These are phyloP conservation scores for Arachnopeziza araneosa DNA, from an alignment of 2,329 filamentous ascomycete species.

Conservation along the genomic window DNA sequence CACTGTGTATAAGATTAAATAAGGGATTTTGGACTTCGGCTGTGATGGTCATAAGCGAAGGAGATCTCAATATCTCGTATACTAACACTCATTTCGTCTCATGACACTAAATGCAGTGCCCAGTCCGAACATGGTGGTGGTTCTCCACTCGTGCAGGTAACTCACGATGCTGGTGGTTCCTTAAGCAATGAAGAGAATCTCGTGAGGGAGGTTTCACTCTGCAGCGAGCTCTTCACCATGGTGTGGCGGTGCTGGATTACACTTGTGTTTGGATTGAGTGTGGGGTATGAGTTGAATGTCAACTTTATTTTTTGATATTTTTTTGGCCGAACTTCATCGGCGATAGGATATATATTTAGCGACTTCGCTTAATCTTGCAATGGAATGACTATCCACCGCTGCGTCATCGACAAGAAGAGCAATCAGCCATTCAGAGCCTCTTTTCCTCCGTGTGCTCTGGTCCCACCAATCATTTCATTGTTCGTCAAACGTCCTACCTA, in stretches of 20 bases:
- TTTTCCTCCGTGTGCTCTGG: too few relatives aligned
- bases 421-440: too few relatives aligned
- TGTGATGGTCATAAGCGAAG: slow-evolving; percentile 58
- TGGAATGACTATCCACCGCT: too few relatives aligned
- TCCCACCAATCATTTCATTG: background rate
- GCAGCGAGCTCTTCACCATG: slow-evolving; percentile 67
- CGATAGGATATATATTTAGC: background rate
- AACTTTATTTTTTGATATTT: slow-evolving; percentile 23
- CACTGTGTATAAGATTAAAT: background rate
- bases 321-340: slow-evolving; percentile 13
- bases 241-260: slow-evolving; percentile 64
- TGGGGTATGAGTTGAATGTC: slow-evolving; percentile 25
- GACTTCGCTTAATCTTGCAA: background rate
- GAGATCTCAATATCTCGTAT: slow-evolving; percentile 52
- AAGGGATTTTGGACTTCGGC: slow-evolving; percentile 31
- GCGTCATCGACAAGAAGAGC: too few relatives aligned
- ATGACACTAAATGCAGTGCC: slow-evolving; percentile 45
- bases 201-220: slow-evolving; percentile 70
- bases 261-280: slow-evolving; percentile 55
- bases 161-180: slow-evolving; percentile 57
- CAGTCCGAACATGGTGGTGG: slow-evolving; percentile 65
- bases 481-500: background rate
- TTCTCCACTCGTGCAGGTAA: slow-evolving; percentile 60
- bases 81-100: slow-evolving; percentile 35
- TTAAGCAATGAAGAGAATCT: slow-evolving; percentile 62